A percentile compares a stretch with the other conserved stretches of the same genome.
These are phyloP conservation scores for Lactifluus pinguis DNA, from an alignment of 768 basidiomycete species.

Conservation along the genomic window DNA sequence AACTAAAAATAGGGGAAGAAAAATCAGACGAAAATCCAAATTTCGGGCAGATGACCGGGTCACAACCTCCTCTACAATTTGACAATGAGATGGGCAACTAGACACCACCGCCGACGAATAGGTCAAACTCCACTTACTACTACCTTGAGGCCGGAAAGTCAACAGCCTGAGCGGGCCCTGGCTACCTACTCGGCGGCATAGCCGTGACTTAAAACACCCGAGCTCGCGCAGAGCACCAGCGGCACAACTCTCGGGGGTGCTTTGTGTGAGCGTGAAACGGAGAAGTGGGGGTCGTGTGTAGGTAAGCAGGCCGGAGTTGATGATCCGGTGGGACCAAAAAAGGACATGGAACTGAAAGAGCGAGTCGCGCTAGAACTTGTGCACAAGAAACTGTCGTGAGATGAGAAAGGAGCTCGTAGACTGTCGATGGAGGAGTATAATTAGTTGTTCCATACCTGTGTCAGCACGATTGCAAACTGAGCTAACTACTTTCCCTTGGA, in stretches of 20 bases:
- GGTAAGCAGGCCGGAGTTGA: constrained; percentile 80
- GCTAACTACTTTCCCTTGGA: constrained; percentile 83
- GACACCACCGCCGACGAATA: no score
- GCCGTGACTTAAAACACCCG: constrained; percentile 81
- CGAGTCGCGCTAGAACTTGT: constrained; percentile 70
- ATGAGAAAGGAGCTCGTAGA: constrained; percentile 61
- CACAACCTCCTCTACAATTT: no score
- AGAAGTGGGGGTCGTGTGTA: constrained; percentile 48
- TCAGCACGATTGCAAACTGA: constrained; percentile 96
- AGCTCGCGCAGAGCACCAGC: constrained; percentile 52
- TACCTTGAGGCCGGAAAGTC: no score
- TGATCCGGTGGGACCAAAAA: constrained; percentile 80
- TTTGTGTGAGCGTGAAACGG: constrained; percentile 43
- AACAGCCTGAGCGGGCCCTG: no score
- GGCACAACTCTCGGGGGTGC: constrained; percentile 50
- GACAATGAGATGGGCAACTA: no score
- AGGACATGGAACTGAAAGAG: constrained; percentile 84
- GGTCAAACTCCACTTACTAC: no score
- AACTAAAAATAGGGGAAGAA: no score
- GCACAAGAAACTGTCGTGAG: constrained; percentile 68
- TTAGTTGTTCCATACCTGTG: constrained; percentile 55
- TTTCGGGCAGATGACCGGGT: no score
- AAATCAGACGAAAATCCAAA: no score
- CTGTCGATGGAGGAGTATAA: background rate
- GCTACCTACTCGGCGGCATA: constrained; percentile 24